Percentiles rank a stretch among this genome's conserved stretches.
phyloP scores from a whole-genome alignment of 306 rosid genomes.

The Fragaria vesca region DNA sequence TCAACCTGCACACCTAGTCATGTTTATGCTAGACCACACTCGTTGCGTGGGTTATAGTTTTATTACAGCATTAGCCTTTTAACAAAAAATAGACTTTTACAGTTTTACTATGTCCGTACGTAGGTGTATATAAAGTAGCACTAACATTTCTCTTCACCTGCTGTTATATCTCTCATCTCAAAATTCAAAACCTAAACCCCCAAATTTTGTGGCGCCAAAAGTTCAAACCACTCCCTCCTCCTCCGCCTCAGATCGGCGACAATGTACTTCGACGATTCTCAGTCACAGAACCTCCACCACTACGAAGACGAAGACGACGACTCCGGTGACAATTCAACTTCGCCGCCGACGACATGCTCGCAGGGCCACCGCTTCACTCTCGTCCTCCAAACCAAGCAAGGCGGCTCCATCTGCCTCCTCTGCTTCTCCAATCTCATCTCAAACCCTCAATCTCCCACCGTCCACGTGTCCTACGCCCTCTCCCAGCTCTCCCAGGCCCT shows the following conservation, averaged over 20 bases:
- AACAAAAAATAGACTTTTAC: no score
- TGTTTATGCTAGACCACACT: no score
- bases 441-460: slow-evolving; percentile 70
- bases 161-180: neutral
- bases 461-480: slow-evolving; percentile 86
- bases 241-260: neutral
- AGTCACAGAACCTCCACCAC: slow-evolving; percentile 13
- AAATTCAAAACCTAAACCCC: neutral
- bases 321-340: slow-evolving; percentile 5
- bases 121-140: no score
- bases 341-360: slow-evolving; percentile 39
- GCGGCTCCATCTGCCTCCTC: slow-evolving; percentile 79
- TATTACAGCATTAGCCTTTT: no score
- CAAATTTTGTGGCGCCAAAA: slow-evolving; percentile 10
- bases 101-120: no score
- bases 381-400: slow-evolving; percentile 55
- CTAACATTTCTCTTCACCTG: neutral
- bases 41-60: no score
- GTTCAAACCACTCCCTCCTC: neutral
- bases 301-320: slow-evolving; percentile 19
- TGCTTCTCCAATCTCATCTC: slow-evolving; percentile 85
- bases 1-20: no score
- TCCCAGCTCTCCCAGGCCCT: slow-evolving; percentile 78
- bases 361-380: slow-evolving; percentile 81
- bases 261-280: slow-evolving; percentile 42